Evolutionary conservation across 495 filamentous ascomycete genomes (phyloP), one percentile per base, ranked within the genome.

Genomic region (Corynascus novoguineensis): DNA sequence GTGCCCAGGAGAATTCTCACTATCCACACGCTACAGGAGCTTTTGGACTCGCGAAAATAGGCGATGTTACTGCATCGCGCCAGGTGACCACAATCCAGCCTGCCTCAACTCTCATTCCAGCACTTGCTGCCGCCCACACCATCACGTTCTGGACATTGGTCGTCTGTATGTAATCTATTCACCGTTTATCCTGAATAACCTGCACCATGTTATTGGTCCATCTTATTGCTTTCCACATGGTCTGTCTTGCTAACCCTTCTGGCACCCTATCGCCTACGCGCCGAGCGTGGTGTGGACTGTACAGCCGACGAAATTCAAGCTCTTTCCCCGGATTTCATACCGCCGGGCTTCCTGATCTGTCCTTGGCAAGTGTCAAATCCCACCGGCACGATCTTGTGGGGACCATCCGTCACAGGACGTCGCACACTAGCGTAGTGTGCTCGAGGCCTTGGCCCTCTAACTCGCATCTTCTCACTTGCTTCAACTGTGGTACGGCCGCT

Each of bases 171-270:
- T 35, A 25, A 50, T 50, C 12, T 38, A 24, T 8, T 2, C 7
- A 12, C 11, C 48, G 9, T 38, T 52, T 28, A 52, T 19, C 49
- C 49, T 40, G 34, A 28, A 40, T 40, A 40, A 6, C 49, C 49
- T 17, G 25, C 49, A n/a, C 49, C 35, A 21, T 52, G 49, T n/a
- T n/a, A 40, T 52, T 52, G 49, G 34, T 35, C 34, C 15, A 15
- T 15, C 15, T 17, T 27, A 40, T 29, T 28, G 15, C 25, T 4
- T 3, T 10, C 35, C 46, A 14, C 24, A n/a, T 28, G 4, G 34
- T 25, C n/a, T n/a, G n/a, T n/a, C n/a, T n/a, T n/a, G n/a, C n/a
- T n/a, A n/a, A n/a, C n/a, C n/a, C n/a, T n/a, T n/a, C n/a, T n/a
- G n/a, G n/a, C n/a, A n/a, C n/a, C n/a, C n/a, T n/a, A n/a, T n/a